Base-by-base conservation (phyloP, 208 protist species). In the Crithidia expoeki region DNA sequence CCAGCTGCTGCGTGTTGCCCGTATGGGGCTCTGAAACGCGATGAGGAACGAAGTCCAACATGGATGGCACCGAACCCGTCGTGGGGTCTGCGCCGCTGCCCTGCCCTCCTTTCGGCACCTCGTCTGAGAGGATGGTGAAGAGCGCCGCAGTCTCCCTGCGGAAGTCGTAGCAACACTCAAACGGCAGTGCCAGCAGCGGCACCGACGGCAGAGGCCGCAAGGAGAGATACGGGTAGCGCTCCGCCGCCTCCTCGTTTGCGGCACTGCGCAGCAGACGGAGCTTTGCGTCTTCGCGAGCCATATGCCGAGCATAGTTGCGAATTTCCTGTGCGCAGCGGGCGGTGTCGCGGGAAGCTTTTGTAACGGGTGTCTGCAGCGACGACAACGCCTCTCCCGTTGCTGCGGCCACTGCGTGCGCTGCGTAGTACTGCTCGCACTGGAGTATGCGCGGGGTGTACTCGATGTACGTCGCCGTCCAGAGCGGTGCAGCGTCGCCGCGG, bases 211-310 rank as follows among this genome's bases (percentile, higher is more conserved):
- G 17, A 33, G 70, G 70, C 16, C 56, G 44, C 12, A 65, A 25
- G 5, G 62, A 65, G 1, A 76, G 62, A 76, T 49, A 76, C 6
- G 70, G 62, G 30, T 65, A 76, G 46, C 70, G 70, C 70, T 76
- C 70, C n/a, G 52, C 60, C 11, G 50, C 40, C 17, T 76, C 70
- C 49, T 76, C 70, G 33, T 23, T 51, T 21, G 40, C n/a, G 23
- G 30, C 49, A 0, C 55, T 51, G 19, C 47, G 70, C 55, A 69
- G 6, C n/a, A 76, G n/a, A 16, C 56, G 70, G 53, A 50, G 34
- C 52, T 63, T 36, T 14, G 51, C 58, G 25, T 76, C 60, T 25
- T 76, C 70, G 51, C 59, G 52, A 4, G 70, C 62, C 33, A 69
- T 30, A 34, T 76, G 34, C 0, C 55, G 60, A 23, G 58, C 47